These are phyloP conservation scores for Pythium coloratum DNA, from an alignment of 352 stramenopile species.

Conservation along the genomic window DNA sequence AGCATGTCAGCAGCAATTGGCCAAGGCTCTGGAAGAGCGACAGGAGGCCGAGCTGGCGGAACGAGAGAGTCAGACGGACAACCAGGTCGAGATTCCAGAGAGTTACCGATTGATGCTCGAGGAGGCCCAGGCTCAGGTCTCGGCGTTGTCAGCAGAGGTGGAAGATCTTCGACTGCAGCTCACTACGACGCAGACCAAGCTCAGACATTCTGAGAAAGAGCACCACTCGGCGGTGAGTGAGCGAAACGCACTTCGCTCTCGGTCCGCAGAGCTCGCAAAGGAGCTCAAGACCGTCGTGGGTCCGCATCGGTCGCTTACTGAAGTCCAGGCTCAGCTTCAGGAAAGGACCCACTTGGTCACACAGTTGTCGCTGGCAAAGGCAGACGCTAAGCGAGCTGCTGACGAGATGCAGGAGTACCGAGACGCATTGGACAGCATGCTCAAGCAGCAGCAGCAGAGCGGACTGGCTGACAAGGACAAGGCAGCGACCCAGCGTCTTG, in stretches of 20 bases:
- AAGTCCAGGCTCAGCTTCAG: constrained; percentile 56
- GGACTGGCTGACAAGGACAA: constrained; percentile 68
- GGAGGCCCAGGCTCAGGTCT: constrained; percentile 20
- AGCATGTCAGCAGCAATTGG: constrained; percentile 47
- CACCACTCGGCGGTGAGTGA: constrained; percentile 36
- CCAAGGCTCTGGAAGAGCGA: constrained; percentile 23
- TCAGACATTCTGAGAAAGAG: constrained; percentile 35
- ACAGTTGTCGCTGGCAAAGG: constrained; percentile 53
- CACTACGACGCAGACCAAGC: constrained; percentile 26
- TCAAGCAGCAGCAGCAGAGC: constrained; percentile 39
- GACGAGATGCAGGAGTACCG: constrained; percentile 69
- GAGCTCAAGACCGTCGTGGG: constrained; percentile 63
- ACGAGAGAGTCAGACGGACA: constrained; percentile 54
- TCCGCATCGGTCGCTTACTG: constrained; percentile 45
- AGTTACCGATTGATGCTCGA: constrained; percentile 34
- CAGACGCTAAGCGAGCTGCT: constrained; percentile 48
- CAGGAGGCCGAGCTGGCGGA: constrained; percentile 31
- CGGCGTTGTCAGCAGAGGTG: constrained; percentile 26
- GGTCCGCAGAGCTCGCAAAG: constrained; percentile 48
- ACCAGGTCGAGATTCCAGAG: constrained; percentile 20
- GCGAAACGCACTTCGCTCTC: constrained; percentile 59
- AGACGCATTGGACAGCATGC: constrained; percentile 45
- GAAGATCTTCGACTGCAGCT: constrained; percentile 49
- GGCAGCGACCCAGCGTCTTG: constrained; percentile 47
- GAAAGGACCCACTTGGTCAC: constrained; percentile 56